Percentiles rank a stretch among this genome's conserved stretches.
These are phyloP conservation scores for Grosmannia serpens DNA, from an alignment of 2,329 filamentous ascomycete genomes.

Conservation along the genomic window DNA sequence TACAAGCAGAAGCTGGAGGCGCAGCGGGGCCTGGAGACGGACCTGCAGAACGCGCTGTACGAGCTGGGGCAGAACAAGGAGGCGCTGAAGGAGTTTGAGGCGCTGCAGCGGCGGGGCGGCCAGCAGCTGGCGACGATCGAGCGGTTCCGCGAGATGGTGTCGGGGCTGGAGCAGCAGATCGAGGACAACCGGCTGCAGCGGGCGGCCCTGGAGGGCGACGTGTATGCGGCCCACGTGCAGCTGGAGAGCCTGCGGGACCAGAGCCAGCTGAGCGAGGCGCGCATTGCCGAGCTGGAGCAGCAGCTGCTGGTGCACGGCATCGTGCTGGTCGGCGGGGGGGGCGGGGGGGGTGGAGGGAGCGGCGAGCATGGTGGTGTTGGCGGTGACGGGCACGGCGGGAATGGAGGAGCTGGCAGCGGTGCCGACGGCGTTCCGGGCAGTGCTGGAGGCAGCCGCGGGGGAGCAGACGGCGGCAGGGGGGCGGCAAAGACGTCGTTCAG, in stretches of 20 bases:
- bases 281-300: slow-evolving; percentile 49
- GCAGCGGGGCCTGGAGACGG: slow-evolving; percentile 41
- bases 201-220: slow-evolving; percentile 31
- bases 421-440: neutral
- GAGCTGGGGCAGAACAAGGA: slow-evolving; percentile 42
- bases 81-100: slow-evolving; percentile 25
- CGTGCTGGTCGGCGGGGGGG: slow-evolving; percentile 12
- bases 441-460: too few species aligned
- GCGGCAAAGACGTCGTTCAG: slow-evolving; percentile 25
- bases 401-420: neutral
- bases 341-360: neutral
- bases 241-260: slow-evolving; percentile 29
- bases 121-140: slow-evolving; percentile 15
- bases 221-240: slow-evolving; percentile 28
- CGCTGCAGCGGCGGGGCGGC: slow-evolving; percentile 20
- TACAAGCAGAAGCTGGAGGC: slow-evolving; percentile 52
- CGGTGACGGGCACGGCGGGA: too few species aligned
- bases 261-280: slow-evolving; percentile 35
- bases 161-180: slow-evolving; percentile 20
- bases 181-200: slow-evolving; percentile 31
- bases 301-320: slow-evolving; percentile 32
- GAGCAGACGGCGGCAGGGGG: slow-evolving; percentile 3
- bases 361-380: too few species aligned
- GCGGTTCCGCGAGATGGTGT: slow-evolving; percentile 16
- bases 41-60: slow-evolving; percentile 42